Percentiles rank a stretch among this genome's conserved stretches.
phyloP scores from a whole-genome alignment of 768 basidiomycete genomes.

The Rossbeevera mucosa region DNA sequence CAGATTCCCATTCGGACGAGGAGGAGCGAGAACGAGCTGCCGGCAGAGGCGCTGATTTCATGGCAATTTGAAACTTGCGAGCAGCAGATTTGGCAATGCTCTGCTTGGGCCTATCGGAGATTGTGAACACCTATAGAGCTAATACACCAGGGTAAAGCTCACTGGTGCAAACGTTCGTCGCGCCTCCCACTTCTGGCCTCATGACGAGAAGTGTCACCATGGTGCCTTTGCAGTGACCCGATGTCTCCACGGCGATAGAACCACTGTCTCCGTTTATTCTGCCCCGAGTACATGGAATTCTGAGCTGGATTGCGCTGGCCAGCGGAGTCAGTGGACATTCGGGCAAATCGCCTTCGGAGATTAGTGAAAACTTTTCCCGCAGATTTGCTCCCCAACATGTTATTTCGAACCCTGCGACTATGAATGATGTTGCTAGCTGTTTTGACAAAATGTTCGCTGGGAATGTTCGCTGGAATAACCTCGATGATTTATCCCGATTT shows the following conservation, averaged over 20 bases:
- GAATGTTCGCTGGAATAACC: slow-evolving; percentile 8
- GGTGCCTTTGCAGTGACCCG: not conserved
- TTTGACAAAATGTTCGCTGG: slow-evolving; percentile 6
- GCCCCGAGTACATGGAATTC: not conserved
- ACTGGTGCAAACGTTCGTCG: slow-evolving; percentile 7
- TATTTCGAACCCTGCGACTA: not conserved
- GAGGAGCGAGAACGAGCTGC: not conserved
- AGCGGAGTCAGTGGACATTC: slow-evolving; percentile 20
- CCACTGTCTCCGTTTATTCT: slow-evolving; percentile 11
- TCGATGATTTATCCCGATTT: not conserved
- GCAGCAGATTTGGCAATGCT: slow-evolving; percentile 11
- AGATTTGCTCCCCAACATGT: slow-evolving; percentile 3
- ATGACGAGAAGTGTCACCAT: not conserved
- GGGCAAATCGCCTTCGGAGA: slow-evolving; percentile 7
- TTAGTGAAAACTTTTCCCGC: slow-evolving; percentile 4
- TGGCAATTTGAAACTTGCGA: slow-evolving; percentile 10
- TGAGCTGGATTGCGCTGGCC: slow-evolving; percentile 1
- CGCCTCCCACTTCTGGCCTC: not conserved
- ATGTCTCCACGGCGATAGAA: slow-evolving; percentile 12
- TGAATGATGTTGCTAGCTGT: not conserved
- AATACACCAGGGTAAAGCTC: not conserved
- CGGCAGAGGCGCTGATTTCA: slow-evolving; percentile 13
- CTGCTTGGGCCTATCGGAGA: slow-evolving; percentile 7
- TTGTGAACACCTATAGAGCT: slow-evolving; percentile 1
- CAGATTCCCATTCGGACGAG: slow-evolving; percentile 3